Evolutionary conservation across 345 rosid genomes (phyloP).

Genomic region (Rubroshorea leprosula): DNA sequence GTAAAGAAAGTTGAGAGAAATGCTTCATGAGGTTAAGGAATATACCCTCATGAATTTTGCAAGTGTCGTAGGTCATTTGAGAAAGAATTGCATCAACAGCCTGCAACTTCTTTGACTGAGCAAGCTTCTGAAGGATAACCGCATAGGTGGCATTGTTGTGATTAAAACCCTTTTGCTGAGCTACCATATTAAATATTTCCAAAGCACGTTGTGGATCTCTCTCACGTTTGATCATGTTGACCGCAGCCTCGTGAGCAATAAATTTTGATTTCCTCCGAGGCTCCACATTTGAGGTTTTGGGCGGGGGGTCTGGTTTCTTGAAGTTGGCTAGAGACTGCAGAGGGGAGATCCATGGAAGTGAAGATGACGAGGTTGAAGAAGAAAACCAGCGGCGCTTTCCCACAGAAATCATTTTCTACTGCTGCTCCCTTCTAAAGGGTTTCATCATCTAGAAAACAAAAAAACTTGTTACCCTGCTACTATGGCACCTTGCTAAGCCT

Average conservation of each 20-base stretch:
- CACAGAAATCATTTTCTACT: constrained; percentile 8
- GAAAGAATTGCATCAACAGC: constrained; percentile 70
- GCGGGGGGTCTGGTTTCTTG: constrained; percentile 28
- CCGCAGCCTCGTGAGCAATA: constrained; percentile 56
- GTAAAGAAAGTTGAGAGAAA: constrained; percentile 44
- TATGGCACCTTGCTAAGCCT: not conserved
- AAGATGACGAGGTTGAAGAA: constrained; percentile 23
- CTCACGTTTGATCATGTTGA: constrained; percentile 63
- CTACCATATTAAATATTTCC: constrained; percentile 59
- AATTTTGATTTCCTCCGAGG: constrained; percentile 36
- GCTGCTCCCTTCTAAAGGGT: not conserved
- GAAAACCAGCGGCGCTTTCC: constrained; percentile 22
- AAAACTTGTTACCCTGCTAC: not conserved
- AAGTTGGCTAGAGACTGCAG: constrained; percentile 20
- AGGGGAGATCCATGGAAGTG: constrained; percentile 66
- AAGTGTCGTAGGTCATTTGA: constrained; percentile 80
- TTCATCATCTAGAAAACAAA: constrained; percentile 8
- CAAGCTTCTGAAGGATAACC: constrained; percentile 59
- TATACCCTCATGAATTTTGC: constrained; percentile 70
- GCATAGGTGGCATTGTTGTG: constrained; percentile 84
- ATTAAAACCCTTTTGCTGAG: constrained; percentile 66
- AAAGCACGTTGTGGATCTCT: constrained; percentile 67
- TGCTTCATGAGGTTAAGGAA: constrained; percentile 77
- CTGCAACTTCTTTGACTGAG: constrained; percentile 55
- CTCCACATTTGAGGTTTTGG: constrained; percentile 27